Conservation (phyloP, 306 rosid species). For the Crotalaria pallida region DNA sequence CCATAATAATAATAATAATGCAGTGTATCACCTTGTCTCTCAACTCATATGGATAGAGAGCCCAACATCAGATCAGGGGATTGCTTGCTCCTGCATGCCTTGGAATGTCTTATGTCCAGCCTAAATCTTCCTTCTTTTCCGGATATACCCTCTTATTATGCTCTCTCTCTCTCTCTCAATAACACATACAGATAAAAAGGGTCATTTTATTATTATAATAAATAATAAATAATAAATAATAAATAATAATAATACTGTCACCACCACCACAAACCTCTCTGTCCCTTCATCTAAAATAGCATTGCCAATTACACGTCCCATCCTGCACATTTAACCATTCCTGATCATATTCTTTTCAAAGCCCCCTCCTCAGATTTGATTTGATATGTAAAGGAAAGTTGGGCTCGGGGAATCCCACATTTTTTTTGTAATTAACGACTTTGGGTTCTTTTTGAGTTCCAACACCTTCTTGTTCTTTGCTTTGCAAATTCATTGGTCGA, state of each 20-base stretch:
- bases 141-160: background rate
- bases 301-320: slow-evolving; percentile 16
- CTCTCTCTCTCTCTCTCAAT: background rate
- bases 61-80: background rate
- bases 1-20: too few relatives aligned
- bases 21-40: background rate
- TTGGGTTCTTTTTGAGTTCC: slow-evolving; percentile 39
- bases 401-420: slow-evolving; percentile 33
- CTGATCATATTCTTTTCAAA: too few relatives aligned
- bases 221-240: too few relatives aligned
- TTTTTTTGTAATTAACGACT: slow-evolving; percentile 3
- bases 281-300: slow-evolving; percentile 34
- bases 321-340: slow-evolving; percentile 25
- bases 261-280: slow-evolving; percentile 29
- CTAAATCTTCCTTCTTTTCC: background rate
- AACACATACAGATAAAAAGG: background rate
- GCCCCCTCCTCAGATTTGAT: background rate
- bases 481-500: slow-evolving; percentile 1
- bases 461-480: slow-evolving; percentile 1
- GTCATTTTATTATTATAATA: too few relatives aligned
- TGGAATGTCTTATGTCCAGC: too few relatives aligned
- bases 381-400: background rate
- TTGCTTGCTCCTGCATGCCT: background rate
- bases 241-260: slow-evolving; percentile 25
- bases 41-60: background rate